Evolutionary conservation across 1,284 basidiomycete species (phyloP).

Genomic region (Fistulina hepatica): DNA sequence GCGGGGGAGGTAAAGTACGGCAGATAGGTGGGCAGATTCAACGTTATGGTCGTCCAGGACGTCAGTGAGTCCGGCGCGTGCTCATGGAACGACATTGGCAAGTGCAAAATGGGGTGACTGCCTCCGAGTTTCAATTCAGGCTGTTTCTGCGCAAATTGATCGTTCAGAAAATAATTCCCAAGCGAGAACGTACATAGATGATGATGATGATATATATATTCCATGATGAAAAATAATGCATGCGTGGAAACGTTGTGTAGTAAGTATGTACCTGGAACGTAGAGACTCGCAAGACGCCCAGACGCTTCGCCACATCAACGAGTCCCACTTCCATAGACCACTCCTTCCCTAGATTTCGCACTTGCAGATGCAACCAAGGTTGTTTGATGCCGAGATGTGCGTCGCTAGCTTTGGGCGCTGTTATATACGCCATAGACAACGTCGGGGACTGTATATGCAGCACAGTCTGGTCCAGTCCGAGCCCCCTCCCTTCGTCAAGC

Average conservation of each 20-base stretch:
- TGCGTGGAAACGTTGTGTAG: neutral
- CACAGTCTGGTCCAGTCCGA: slow-evolving; percentile 49
- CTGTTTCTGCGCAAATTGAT: slow-evolving; percentile 34
- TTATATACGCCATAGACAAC: slow-evolving; percentile 57
- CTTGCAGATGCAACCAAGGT: slow-evolving; percentile 67
- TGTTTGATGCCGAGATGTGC: slow-evolving; percentile 54
- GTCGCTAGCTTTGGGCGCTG: slow-evolving; percentile 6
- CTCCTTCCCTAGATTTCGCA: slow-evolving; percentile 53
- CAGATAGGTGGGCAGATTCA: slow-evolving; percentile 52
- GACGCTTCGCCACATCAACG: slow-evolving; percentile 47
- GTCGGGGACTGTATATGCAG: slow-evolving; percentile 79
- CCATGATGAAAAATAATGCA: slow-evolving; percentile 7
- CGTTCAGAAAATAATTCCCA: slow-evolving; percentile 5
- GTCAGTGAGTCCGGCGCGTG: slow-evolving; percentile 47
- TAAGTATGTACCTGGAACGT: slow-evolving; percentile 64
- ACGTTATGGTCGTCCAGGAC: slow-evolving; percentile 56
- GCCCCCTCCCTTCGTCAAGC: slow-evolving; percentile 16
- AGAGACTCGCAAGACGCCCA: slow-evolving; percentile 59
- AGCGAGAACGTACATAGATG: slow-evolving; percentile 1
- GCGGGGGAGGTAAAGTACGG: slow-evolving; percentile 49
- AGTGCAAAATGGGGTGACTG: slow-evolving; percentile 48
- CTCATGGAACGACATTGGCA: slow-evolving; percentile 60
- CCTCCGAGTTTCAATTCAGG: slow-evolving; percentile 38
- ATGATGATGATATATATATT: slow-evolving; percentile 7
- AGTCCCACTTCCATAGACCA: slow-evolving; percentile 74